Evolutionary conservation across 805 yeast genomes (phyloP).

Genomic region (Torulaspora delbrueckii): DNA sequence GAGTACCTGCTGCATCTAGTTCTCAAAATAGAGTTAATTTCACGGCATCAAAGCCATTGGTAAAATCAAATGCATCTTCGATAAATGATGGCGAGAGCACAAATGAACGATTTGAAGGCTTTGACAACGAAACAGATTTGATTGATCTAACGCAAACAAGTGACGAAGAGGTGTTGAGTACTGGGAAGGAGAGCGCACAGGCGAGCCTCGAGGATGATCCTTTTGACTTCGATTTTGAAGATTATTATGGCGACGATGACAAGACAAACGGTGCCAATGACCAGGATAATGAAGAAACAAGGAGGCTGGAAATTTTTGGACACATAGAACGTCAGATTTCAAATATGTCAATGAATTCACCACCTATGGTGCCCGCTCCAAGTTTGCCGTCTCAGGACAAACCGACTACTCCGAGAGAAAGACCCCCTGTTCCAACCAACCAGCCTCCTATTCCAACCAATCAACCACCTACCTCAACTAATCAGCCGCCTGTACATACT

Average conservation of each 20-base stretch:
- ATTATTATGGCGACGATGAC: constrained; percentile 15
- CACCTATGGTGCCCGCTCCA: constrained; percentile 5
- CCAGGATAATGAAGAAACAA: neutral
- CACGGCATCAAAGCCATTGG: constrained; percentile 28
- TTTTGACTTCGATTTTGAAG: constrained; percentile 22
- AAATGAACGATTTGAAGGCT: constrained; percentile 9
- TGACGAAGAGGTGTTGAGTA: constrained; percentile 11
- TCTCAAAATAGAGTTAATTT: constrained; percentile 20
- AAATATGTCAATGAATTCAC: constrained; percentile 10
- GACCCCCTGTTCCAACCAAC: constrained; percentile 1
- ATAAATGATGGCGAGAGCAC: constrained; percentile 1
- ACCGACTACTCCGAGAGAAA: neutral
- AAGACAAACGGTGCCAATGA: constrained; percentile 8
- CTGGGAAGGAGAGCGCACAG: constrained; percentile 3
- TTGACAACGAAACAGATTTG: constrained; percentile 14
- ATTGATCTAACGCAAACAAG: constrained; percentile 20
- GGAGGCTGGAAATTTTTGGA: neutral
- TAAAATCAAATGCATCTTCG: neutral
- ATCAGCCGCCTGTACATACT: neutral
- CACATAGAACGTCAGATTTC: constrained; percentile 11
- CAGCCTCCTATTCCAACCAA: constrained; percentile 10
- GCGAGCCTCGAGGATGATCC: constrained; percentile 6
- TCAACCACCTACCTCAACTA: constrained; percentile 5
- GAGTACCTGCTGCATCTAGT: neutral
- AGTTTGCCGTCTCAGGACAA: neutral